Conservation (phyloP, 2,329 filamentous ascomycete genomes). For the Lachnellula subtilissima region DNA sequence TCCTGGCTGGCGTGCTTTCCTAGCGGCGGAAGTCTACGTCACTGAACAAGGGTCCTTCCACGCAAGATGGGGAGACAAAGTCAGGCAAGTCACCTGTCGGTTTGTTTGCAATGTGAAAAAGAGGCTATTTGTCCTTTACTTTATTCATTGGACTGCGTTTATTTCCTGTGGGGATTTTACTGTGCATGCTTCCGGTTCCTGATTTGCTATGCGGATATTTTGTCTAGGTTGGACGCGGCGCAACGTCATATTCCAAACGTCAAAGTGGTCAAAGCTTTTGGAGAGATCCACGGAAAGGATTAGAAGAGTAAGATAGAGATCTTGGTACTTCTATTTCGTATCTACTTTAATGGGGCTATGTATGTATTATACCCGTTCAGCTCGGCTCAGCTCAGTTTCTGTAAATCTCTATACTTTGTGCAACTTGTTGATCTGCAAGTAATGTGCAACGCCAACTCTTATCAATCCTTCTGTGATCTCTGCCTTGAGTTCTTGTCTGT, state of each 20-base stretch:
- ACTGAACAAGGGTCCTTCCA: constrained; percentile 19
- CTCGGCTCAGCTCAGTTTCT: background rate
- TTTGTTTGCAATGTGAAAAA: background rate
- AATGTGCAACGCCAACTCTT: background rate
- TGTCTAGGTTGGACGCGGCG: background rate
- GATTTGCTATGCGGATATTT: background rate
- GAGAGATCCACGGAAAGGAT: background rate
- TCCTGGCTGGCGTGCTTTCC: constrained; percentile 16
- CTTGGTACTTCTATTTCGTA: background rate
- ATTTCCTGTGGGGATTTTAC: background rate
- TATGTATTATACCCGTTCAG: background rate
- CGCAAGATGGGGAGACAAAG: constrained; percentile 7
- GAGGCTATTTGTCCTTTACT: background rate
- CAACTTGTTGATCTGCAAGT: background rate
- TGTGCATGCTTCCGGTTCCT: background rate
- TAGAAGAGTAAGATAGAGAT: background rate
- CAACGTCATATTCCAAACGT: constrained; percentile 5
- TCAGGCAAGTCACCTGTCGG: background rate
- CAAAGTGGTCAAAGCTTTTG: background rate
- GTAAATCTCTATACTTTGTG: background rate
- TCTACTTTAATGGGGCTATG: background rate
- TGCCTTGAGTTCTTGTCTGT: background rate
- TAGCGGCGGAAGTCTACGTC: constrained; percentile 22
- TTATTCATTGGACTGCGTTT: background rate
- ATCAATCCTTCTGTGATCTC: too few species aligned